Conservation (phyloP, 2,329 filamentous ascomycete genomes). For the Taxawa tesnikishii region DNA sequence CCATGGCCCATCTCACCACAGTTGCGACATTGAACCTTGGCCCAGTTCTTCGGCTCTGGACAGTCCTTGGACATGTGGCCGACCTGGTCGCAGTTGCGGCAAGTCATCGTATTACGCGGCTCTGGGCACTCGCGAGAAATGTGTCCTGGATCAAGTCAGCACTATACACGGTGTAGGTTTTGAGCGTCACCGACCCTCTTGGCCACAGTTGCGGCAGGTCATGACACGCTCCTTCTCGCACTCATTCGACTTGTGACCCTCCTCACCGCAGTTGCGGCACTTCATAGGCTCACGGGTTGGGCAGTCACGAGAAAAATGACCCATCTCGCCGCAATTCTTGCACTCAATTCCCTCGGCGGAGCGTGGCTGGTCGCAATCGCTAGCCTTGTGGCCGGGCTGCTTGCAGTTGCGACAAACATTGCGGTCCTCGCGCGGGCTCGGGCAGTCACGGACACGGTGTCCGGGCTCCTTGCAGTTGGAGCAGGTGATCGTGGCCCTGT, state of each 20-base stretch:
- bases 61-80: constrained; percentile 55
- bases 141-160: no score
- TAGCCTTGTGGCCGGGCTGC: constrained; percentile 16
- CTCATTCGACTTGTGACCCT: constrained; percentile 19
- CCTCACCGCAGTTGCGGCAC: constrained; percentile 22
- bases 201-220: constrained; percentile 17
- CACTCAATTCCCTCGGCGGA: constrained; percentile 19
- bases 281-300: constrained; percentile 15
- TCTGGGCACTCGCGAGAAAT: constrained; percentile 50
- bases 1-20: constrained; percentile 23
- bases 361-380: constrained; percentile 29
- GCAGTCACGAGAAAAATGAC: constrained; percentile 23
- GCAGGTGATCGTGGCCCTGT: constrained; percentile 35
- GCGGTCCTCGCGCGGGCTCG: constrained; percentile 29
- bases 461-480: constrained; percentile 34
- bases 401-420: constrained; percentile 6
- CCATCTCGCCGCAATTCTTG: constrained; percentile 17
- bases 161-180: constrained; percentile 37
- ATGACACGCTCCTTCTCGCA: constrained; percentile 21
- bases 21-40: constrained; percentile 34
- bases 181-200: constrained; percentile 8
- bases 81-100: constrained; percentile 18
- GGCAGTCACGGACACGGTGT: constrained; percentile 23
- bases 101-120: constrained; percentile 27
- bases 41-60: constrained; percentile 45